Conservation (phyloP, 2,329 filamentous ascomycete genomes). For the Colletotrichum godetiae region DNA sequence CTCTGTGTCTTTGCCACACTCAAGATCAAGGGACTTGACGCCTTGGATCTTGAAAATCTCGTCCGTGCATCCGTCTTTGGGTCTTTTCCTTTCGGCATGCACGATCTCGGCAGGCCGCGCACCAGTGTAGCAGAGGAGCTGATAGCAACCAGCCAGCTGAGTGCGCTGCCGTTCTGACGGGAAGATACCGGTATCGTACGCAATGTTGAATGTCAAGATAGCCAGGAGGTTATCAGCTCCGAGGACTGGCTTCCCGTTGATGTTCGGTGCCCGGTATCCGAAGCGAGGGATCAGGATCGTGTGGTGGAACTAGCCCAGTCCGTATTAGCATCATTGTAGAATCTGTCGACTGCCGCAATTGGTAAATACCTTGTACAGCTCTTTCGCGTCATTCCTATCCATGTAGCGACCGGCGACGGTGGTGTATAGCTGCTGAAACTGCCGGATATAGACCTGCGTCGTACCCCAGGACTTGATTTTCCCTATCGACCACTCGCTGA, state of each 20-base stretch:
- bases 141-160: conserved; percentile 41
- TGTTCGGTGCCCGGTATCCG: conserved; percentile 38
- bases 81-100: conserved; percentile 41
- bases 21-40: conserved; percentile 17
- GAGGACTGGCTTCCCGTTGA: conserved; percentile 40
- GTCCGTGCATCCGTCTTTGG: conserved; percentile 40
- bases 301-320: conserved; percentile 37
- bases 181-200: conserved; percentile 42
- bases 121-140: conserved; percentile 43
- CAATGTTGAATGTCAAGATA: conserved; percentile 45
- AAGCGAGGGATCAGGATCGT: conserved; percentile 39
- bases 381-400: conserved; percentile 40
- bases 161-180: conserved; percentile 39
- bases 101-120: conserved; percentile 44
- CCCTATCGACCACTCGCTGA: conserved; percentile 34
- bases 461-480: conserved; percentile 37
- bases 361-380: conserved; percentile 41
- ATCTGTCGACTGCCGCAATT: neutral
- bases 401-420: conserved; percentile 38
- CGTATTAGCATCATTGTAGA: neutral
- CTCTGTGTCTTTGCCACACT: conserved; percentile 8
- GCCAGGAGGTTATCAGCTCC: conserved; percentile 37
- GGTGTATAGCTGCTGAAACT: conserved; percentile 43
- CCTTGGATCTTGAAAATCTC: conserved; percentile 42
- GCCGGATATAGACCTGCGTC: conserved; percentile 38